Evolutionary conservation across 164 flowering plant species (phyloP), one percentile per base, ranked within the genome.

Genomic region (Tinospora cordifolia): DNA sequence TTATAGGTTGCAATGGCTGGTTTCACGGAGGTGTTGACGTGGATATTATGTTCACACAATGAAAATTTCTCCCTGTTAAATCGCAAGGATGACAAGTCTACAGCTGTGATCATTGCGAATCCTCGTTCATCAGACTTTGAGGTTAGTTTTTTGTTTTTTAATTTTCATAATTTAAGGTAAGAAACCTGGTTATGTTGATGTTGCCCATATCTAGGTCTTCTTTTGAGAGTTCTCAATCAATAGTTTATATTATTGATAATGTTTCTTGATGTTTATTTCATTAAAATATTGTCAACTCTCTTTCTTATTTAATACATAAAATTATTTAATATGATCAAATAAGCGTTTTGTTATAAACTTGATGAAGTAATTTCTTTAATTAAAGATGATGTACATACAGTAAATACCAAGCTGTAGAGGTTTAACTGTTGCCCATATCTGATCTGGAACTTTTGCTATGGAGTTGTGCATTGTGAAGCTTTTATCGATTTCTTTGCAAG

Each of bases 91-190:
- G 88, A 90, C 71, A 72, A 74, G n/a, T 79, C 87, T 51, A 83
- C 84, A 6, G 89, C 96, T 27, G 94, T 86, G 19, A 78, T 83
- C 15, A 84, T 87, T 78, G 90, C 77, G 58, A 95, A 95, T 81
- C 99, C 99, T 10, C 97, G 99, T 24, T 82, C 94, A 9, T 70
- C 94, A 47, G 99, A 95, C 82, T 91, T 90, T 83, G 96, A 95
- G 98, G 99, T 92, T 68, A 73, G 89, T 75, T 40, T n/a, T n/a
- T n/a, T n/a, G n/a, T n/a, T n/a, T n/a, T n/a, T 59, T 41, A 60
- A 57, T 57, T 39, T 68, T 40, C 26, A 57, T 41, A 14, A 30
- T 38, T 21, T 7, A 58, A 21, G 10, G 22, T 17, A 44, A 44
- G 47, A 44, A 1, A 11, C 47, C 47, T 44, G 47, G 47, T 13